Conservation (phyloP, 2,329 filamentous ascomycete species). For the Fusarium duplospermum region DNA sequence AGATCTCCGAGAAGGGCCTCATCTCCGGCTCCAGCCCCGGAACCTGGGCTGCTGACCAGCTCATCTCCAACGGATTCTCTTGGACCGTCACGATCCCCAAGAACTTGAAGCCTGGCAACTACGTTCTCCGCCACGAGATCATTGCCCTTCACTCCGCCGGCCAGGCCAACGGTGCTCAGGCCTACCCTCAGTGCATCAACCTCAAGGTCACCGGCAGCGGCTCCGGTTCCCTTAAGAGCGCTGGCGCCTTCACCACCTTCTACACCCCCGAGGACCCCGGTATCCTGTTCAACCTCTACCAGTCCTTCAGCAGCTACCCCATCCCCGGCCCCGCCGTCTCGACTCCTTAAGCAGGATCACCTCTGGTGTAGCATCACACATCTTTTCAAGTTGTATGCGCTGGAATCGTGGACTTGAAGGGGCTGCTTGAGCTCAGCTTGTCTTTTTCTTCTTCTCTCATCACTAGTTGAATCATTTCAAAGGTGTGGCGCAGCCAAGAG, state of each 20-base stretch:
- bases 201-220: slow-evolving; percentile 58
- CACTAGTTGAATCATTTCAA: neutral
- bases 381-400: neutral
- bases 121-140: slow-evolving; percentile 67
- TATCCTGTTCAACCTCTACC: slow-evolving; percentile 52
- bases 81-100: slow-evolving; percentile 61
- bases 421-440: neutral
- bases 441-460: neutral
- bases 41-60: slow-evolving; percentile 66
- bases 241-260: slow-evolving; percentile 48
- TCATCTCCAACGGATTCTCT: slow-evolving; percentile 59
- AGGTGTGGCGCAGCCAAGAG: neutral
- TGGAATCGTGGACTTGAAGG: neutral
- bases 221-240: slow-evolving; percentile 40
- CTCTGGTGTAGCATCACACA: neutral
- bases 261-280: slow-evolving; percentile 51
- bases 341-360: slow-evolving; percentile 14
- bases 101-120: slow-evolving; percentile 61
- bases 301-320: slow-evolving; percentile 42
- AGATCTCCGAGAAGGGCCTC: slow-evolving; percentile 67
- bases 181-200: slow-evolving; percentile 66
- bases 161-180: slow-evolving; percentile 55
- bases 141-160: slow-evolving; percentile 64
- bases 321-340: slow-evolving; percentile 47
- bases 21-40: slow-evolving; percentile 57